These are phyloP conservation scores for Zea mays DNA, from an alignment of 176 grass and related monocot species.

Conservation along the genomic window DNA sequence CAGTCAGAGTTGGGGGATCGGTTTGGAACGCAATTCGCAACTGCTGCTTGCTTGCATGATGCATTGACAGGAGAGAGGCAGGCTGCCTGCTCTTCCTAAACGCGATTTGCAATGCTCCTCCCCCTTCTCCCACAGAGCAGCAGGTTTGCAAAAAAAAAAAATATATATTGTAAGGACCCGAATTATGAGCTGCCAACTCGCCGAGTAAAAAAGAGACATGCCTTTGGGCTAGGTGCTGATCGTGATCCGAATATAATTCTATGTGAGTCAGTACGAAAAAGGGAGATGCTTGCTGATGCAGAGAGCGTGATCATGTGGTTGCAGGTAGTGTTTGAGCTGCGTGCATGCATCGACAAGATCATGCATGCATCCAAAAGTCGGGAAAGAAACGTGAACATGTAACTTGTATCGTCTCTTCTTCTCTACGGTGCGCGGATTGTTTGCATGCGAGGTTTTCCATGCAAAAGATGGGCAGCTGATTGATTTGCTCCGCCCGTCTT, in stretches of 20 bases:
- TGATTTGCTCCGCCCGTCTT: background rate
- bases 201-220: background rate
- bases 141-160: background rate
- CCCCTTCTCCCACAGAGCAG: background rate
- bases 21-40: conserved; percentile 22
- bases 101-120: conserved; percentile 3
- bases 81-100: too few species aligned
- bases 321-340: background rate
- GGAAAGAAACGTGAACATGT: background rate
- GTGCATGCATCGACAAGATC: background rate
- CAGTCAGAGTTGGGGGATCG: conserved; percentile 45
- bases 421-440: background rate
- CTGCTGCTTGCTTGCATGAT: too few species aligned
- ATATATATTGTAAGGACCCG: background rate
- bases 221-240: background rate
- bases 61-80: too few species aligned
- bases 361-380: background rate
- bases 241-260: background rate
- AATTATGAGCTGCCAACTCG: background rate
- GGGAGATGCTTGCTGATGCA: background rate
- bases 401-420: background rate
- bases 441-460: background rate
- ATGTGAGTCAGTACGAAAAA: background rate
- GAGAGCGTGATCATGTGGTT: background rate
- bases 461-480: background rate